These are phyloP conservation scores for Passiflora organensis DNA, from an alignment of 345 rosid genomes.

Conservation along the genomic window DNA sequence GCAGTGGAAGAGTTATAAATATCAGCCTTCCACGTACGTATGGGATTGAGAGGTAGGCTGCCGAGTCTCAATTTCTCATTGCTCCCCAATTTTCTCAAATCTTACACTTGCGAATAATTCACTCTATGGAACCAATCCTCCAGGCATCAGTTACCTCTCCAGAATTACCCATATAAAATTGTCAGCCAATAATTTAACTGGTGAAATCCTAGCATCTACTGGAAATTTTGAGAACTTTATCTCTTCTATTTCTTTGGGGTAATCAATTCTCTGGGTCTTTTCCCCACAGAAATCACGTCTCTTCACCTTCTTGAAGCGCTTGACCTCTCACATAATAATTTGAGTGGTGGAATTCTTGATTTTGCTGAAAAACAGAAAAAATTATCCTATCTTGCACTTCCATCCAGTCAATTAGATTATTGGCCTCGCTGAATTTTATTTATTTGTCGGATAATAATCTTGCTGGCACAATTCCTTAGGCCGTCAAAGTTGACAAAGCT, in stretches of 20 bases:
- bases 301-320: background rate
- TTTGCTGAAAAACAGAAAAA: no score
- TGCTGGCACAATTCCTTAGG: no score
- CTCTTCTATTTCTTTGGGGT: background rate
- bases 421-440: no score
- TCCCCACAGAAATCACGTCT: background rate
- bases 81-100: conserved; percentile 1
- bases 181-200: background rate
- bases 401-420: no score
- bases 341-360: no score
- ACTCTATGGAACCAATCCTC: conserved; percentile 8
- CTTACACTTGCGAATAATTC: conserved; percentile 1
- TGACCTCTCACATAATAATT: no score
- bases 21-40: background rate
- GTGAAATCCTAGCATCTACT: background rate
- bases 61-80: conserved; percentile 3
- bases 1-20: background rate
- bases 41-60: conserved; percentile 6
- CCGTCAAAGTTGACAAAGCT: no score
- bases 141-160: background rate
- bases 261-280: background rate
- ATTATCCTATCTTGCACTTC: no score
- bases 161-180: background rate
- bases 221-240: background rate
- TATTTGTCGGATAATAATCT: background rate